Conservation (phyloP, 2,329 filamentous ascomycete genomes). For the Zymoseptoria ardabiliae region DNA sequence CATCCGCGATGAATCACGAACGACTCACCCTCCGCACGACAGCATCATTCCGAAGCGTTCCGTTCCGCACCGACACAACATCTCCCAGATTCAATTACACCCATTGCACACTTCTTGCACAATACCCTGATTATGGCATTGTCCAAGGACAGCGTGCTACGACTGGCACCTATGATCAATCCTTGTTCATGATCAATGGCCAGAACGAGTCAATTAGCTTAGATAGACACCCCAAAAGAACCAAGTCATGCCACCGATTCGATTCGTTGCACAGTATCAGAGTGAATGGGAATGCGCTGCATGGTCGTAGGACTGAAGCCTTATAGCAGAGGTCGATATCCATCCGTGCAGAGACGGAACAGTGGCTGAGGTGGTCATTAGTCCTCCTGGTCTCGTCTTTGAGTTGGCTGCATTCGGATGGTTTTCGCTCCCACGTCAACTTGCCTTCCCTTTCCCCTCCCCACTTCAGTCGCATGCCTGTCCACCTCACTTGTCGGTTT, state of each 20-base stretch:
- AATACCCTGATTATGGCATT: conserved; percentile 15
- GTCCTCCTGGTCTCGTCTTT: not conserved
- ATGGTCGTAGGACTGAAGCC: not conserved
- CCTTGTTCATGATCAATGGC: conserved; percentile 8
- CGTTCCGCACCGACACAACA: conserved; percentile 14
- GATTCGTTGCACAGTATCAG: not conserved
- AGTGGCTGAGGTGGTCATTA: not conserved
- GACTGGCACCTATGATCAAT: not conserved
- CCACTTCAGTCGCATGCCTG: not conserved
- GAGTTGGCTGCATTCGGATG: not conserved
- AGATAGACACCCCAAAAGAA: conserved; percentile 15
- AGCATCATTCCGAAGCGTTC: conserved; percentile 22
- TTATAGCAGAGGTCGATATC: not conserved
- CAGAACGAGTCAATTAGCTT: conserved; percentile 9
- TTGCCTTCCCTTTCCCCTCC: not conserved
- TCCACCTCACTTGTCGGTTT: not conserved
- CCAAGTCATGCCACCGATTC: not conserved
- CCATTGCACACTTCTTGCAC: conserved; percentile 9
- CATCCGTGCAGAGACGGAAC: not conserved
- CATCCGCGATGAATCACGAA: conserved; percentile 2
- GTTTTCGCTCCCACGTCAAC: not conserved
- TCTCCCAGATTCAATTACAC: conserved; percentile 3
- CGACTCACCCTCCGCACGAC: conserved; percentile 8
- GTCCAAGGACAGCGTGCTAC: conserved; percentile 12
- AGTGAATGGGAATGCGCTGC: not conserved